phyloP scores from a whole-genome alignment of 2,329 filamentous ascomycete species.

The Aschersonia sp. region DNA sequence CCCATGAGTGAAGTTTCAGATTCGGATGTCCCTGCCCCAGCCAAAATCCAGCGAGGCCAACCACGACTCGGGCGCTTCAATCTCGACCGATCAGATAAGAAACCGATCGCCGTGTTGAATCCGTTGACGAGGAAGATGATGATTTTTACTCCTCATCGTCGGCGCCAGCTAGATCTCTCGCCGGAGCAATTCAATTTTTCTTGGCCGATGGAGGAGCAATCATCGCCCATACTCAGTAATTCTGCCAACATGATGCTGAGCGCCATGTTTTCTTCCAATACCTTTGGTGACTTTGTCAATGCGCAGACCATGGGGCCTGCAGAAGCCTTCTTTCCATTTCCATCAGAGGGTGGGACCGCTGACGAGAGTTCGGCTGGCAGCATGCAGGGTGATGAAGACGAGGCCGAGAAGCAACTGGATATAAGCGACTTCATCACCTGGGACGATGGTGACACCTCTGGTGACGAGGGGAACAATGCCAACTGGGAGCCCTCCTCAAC shows the following conservation, averaged over 20 bases:
- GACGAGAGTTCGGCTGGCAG: conserved; percentile 30
- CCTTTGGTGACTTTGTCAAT: conserved; percentile 41
- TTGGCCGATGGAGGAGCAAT: conserved; percentile 25
- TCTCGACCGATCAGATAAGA: conserved; percentile 36
- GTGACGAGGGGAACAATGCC: conserved; percentile 40
- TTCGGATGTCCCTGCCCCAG: conserved; percentile 29
- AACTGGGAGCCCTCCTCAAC: conserved; percentile 37
- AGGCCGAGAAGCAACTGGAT: conserved; percentile 48
- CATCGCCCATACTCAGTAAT: conserved; percentile 47
- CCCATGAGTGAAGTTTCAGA: conserved; percentile 28
- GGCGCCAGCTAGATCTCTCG: conserved; percentile 34
- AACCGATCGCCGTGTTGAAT: conserved; percentile 44
- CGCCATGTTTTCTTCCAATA: conserved; percentile 46
- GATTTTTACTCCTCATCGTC: conserved; percentile 43
- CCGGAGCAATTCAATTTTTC: conserved; percentile 39
- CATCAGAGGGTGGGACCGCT: conserved; percentile 40
- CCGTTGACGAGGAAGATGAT: conserved; percentile 45
- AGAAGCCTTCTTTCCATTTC: conserved; percentile 62
- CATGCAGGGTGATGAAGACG: conserved; percentile 40
- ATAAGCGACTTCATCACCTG: conserved; percentile 63
- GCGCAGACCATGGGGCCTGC: conserved; percentile 57
- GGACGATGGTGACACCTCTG: conserved; percentile 41
- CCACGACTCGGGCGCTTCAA: conserved; percentile 41
- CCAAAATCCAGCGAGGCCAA: conserved; percentile 32
- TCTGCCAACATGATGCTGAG: conserved; percentile 68